Base-by-base conservation (phyloP, 306 rosid species). In the Gastrolobium bilobum region DNA sequence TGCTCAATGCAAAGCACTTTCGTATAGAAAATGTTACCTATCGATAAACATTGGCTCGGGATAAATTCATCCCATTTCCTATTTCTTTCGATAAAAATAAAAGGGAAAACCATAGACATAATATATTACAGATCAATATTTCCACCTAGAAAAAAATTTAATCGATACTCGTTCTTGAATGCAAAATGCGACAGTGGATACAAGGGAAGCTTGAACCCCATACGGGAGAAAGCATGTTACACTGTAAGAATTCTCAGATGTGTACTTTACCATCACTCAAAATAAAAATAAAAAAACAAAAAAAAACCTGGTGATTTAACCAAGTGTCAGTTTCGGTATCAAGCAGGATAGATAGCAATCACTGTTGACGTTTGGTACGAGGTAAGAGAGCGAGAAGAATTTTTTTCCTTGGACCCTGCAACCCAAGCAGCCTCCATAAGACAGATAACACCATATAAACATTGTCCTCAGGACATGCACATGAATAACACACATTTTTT, bases 371-470 rank as follows among this genome's bases (percentile, higher is more conserved):
- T 82, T 88, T 92, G 35, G 81, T 50, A 34, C 91, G 94, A 35
- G 97, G 94, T 73, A 77, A 34, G 47, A 93, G 88, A 33, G 97
- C 90, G 66, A 90, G 97, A 79, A 95, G 81, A 74, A 93, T 86
- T 87, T 95, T 95, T 87, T 95, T 95, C 80, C 99, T 90, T 34
- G 99, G 97, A 39, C 98, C 98, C 99, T 95, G 93, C 79, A 89
- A 86, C 77, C 70, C 77, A 82, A 84, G 43, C 70, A 81, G 15
- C 44, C 68, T 64, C 8, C 83, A 46, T 84, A 10, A 88, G 77
- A 70, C 48, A 71, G 14, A 77, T 57, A 58, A 38, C 42, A 33
- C 44, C 15, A 40, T 33, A 75, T 20, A 68, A 39, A 15, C 7
- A 42, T 39, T 31, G 63, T 46, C 46, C 46, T 44, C 50, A 68